These are phyloP conservation scores for Litchi chinensis DNA, from an alignment of 345 rosid species.

Conservation along the genomic window DNA sequence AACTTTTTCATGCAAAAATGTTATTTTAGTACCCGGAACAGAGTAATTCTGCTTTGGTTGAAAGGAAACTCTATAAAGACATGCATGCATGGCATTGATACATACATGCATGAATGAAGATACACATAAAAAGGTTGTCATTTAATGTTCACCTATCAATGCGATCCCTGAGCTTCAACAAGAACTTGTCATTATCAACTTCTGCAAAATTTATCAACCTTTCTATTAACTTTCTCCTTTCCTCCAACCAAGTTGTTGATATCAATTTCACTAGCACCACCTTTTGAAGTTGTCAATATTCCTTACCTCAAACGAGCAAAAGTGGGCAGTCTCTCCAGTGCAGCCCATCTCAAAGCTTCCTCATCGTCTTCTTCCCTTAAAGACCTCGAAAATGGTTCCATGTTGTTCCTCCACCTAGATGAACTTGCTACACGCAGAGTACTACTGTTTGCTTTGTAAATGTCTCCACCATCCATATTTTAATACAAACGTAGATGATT, in stretches of 20 bases:
- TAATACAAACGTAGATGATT: too few species aligned
- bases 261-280: slow-evolving; percentile 29
- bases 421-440: slow-evolving; percentile 9
- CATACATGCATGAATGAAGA: background rate
- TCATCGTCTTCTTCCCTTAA: slow-evolving; percentile 59
- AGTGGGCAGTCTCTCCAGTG: slow-evolving; percentile 49
- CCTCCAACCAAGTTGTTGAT: slow-evolving; percentile 15
- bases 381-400: slow-evolving; percentile 52
- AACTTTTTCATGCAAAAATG: background rate
- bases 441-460: slow-evolving; percentile 14
- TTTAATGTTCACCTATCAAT: slow-evolving; percentile 25
- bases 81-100: background rate
- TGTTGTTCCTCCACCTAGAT: slow-evolving; percentile 9
- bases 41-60: background rate
- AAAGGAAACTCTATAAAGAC: background rate
- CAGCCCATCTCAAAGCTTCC: slow-evolving; percentile 62
- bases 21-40: too few species aligned
- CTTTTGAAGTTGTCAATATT: slow-evolving; percentile 29
- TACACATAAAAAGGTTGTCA: background rate
- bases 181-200: slow-evolving; percentile 40
- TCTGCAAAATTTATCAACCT: slow-evolving; percentile 34
- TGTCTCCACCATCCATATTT: background rate
- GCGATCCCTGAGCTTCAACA: slow-evolving; percentile 38
- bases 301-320: slow-evolving; percentile 43
- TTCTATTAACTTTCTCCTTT: slow-evolving; percentile 33